These are phyloP conservation scores for Rhizophagus prolifer DNA, from an alignment of 192 early-diverging fungal genomes.

Conservation along the genomic window DNA sequence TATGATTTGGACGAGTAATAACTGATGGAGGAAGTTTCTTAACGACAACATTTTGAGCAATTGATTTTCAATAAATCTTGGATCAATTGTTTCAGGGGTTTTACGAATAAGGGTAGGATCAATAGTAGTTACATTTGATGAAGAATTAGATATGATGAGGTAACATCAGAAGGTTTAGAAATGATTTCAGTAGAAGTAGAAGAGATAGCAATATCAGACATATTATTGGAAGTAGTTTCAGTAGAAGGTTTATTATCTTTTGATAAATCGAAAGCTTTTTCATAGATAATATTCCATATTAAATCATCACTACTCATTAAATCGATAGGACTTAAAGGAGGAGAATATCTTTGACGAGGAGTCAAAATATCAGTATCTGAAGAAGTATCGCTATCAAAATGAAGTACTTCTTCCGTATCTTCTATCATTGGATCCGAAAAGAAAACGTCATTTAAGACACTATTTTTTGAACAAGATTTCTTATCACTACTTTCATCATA, in stretches of 20 bases:
- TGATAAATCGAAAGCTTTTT: not conserved
- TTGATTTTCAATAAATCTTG: not conserved
- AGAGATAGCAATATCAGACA: not conserved
- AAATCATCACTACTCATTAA: not conserved
- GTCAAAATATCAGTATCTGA: conserved; percentile 26
- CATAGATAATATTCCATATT: conserved; percentile 1
- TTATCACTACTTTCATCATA: not conserved
- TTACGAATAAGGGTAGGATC: not conserved
- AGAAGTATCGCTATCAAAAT: conserved; percentile 29
- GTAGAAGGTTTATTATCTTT: not conserved
- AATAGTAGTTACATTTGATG: not conserved
- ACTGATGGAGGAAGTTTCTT: not conserved
- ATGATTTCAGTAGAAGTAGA: not conserved
- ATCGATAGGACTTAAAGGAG: conserved; percentile 1
- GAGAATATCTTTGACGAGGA: conserved; percentile 15
- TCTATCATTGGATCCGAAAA: conserved; percentile 19
- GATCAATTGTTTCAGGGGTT: not conserved
- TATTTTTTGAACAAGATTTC: not conserved
- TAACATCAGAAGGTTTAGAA: not conserved
- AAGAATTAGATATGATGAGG: not conserved
- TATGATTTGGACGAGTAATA: conserved; percentile 14
- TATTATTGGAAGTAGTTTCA: not conserved
- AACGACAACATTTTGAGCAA: not conserved
- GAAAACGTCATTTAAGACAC: conserved; percentile 19
- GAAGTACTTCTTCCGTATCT: conserved; percentile 1